Evolutionary conservation across 768 basidiomycete species (phyloP), one percentile per base, ranked within the genome.

Genomic region (Megacollybia marginata): DNA sequence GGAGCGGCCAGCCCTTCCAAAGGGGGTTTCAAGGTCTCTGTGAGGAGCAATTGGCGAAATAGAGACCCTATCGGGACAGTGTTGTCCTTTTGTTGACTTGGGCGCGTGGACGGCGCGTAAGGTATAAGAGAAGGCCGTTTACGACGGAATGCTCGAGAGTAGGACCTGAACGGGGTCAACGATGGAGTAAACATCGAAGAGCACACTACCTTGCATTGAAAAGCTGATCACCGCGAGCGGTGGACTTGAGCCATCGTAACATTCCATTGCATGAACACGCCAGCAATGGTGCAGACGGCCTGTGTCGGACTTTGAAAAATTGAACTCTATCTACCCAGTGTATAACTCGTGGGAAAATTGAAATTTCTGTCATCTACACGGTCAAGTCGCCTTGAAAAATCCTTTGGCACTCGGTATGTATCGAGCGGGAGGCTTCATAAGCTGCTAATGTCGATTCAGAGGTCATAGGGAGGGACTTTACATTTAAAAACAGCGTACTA

Each of bases 401-500:
- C 89, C 89, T 73, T 90, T 91, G 88, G 74, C 87, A 88, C 88
- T 63, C 69, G 61, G 34, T 69, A 74, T 85, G 87, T 85, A 64
- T 6, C 23, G 23, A 28, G 23, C 4, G 6, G 23, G 6, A 16
- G 13, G 28, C 40, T 5, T 44, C 28, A 32, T 51, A 44, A 4
- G 16, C 9, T 48, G 28, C 33, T 50, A 49, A 56, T n/a, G 46
- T 20, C 13, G 15, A 31, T 33, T 54, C 65, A 86, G 88, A 88
- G 89, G 88, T 87, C 88, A 91, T 88, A 88, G 60, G 89, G 89
- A 89, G 92, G 89, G 89, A 87, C 76, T 73, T 80, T 73, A 67
- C 61, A 43, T 19, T 19, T 31, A 32, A 40, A 36, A 40, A 40
- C 38, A 13, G 38, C 13, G 18, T 15, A 40, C 38, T 40, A 40